These are phyloP conservation scores for Termitomyces bulborhizus DNA, from an alignment of 768 basidiomycete species.

Conservation along the genomic window DNA sequence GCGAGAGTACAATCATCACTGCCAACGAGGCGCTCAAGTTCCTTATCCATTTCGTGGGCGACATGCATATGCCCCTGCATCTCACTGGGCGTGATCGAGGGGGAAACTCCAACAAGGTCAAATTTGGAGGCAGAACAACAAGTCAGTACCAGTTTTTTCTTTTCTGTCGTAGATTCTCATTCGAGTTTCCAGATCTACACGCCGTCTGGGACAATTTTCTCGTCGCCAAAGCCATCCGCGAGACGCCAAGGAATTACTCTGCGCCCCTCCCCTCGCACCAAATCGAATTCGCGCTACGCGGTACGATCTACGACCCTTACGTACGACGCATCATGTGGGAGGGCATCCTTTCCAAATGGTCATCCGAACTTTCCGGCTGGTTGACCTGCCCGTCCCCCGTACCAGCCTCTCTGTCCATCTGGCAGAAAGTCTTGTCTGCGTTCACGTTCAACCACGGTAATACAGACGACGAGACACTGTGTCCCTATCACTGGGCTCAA, in stretches of 20 bases:
- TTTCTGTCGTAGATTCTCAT: background rate
- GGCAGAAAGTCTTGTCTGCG: conserved; percentile 23
- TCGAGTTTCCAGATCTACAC: conserved; percentile 56
- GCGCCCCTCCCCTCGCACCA: conserved; percentile 59
- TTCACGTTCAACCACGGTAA: conserved; percentile 13
- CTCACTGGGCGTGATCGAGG: conserved; percentile 84
- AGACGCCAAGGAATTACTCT: conserved; percentile 71
- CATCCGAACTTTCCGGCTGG: conserved; percentile 56
- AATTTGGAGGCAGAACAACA: conserved; percentile 63
- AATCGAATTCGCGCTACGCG: conserved; percentile 63
- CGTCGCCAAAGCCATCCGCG: conserved; percentile 76
- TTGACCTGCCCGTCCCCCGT: conserved; percentile 38
- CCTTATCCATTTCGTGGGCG: conserved; percentile 89
- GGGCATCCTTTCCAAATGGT: conserved; percentile 69
- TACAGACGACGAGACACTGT: conserved; percentile 54
- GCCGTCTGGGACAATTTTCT: conserved; percentile 83
- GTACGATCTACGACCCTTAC: conserved; percentile 82
- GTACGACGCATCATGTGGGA: conserved; percentile 86
- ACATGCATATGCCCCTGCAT: conserved; percentile 92
- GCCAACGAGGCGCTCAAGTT: conserved; percentile 87
- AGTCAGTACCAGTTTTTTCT: conserved; percentile 43
- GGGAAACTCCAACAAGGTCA: conserved; percentile 75
- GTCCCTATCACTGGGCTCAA: conserved; percentile 76
- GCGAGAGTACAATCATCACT: conserved; percentile 17
- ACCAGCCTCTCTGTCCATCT: conserved; percentile 10